Evolutionary conservation across 768 basidiomycete genomes (phyloP).

Genomic region (Cystobasidiopsis lactophilus): DNA sequence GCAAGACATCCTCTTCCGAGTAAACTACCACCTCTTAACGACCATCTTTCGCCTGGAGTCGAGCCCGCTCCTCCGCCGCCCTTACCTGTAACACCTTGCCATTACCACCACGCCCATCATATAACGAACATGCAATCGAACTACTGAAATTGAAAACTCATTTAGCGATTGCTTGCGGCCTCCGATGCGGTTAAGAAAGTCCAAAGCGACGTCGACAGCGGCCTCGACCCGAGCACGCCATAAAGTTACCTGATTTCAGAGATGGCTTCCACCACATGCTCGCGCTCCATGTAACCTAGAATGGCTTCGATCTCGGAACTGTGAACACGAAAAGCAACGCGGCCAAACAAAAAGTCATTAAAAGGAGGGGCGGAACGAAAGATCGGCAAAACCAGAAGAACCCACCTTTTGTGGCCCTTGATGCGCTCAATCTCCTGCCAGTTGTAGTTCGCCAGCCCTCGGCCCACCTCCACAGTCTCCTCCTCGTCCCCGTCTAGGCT

Average conservation of each 20-base stretch:
- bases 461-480: slow-evolving; percentile 72
- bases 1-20: neutral
- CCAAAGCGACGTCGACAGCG: too few relatives aligned
- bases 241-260: neutral
- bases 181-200: too few relatives aligned
- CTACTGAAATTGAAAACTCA: too few relatives aligned
- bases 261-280: slow-evolving; percentile 64
- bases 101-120: too few relatives aligned
- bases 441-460: slow-evolving; percentile 89
- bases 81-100: neutral
- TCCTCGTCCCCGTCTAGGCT: slow-evolving; percentile 29
- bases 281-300: slow-evolving; percentile 83
- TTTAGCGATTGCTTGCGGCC: too few relatives aligned
- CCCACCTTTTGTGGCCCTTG: slow-evolving; percentile 75
- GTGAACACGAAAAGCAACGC: neutral
- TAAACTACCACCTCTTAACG: neutral
- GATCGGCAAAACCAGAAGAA: slow-evolving; percentile 9
- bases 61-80: neutral
- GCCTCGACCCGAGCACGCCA: too few relatives aligned
- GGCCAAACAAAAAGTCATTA: neutral
- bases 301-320: slow-evolving; percentile 61
- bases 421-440: slow-evolving; percentile 71
- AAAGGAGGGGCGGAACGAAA: neutral
- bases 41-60: too few relatives aligned
- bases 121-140: too few relatives aligned